phyloP scores from a whole-genome alignment of 169 alveolate genomes.

The Plasmodium chabaudi region DNA sequence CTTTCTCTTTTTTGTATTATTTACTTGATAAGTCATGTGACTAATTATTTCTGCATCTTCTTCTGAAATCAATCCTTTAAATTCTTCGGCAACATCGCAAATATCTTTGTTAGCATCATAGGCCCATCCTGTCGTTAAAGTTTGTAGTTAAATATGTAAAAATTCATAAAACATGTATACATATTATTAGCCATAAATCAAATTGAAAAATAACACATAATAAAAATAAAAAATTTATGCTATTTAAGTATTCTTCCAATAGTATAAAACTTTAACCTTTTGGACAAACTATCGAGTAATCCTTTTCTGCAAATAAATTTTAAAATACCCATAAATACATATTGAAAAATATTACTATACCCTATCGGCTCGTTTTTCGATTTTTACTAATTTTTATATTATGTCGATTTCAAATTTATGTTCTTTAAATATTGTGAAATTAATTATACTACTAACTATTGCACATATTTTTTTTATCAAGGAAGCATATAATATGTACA shows the following conservation, averaged over 20 bases:
- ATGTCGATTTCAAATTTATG: too few species aligned
- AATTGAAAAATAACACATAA: background rate
- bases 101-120: constrained; percentile 32
- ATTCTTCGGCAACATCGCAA: constrained; percentile 20
- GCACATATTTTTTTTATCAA: background rate
- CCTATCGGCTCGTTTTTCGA: too few species aligned
- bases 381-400: too few species aligned
- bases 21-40: constrained; percentile 64
- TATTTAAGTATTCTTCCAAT: background rate
- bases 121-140: constrained; percentile 52
- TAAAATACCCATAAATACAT: background rate
- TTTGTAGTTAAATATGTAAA: too few species aligned
- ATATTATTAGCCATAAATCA: background rate
- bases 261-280: constrained; percentile 36
- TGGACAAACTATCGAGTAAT: constrained; percentile 71
- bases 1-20: background rate
- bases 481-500: background rate
- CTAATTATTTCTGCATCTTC: constrained; percentile 60
- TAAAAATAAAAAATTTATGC: constrained; percentile 8
- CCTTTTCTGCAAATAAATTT: constrained; percentile 41
- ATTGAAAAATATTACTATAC: too few species aligned
- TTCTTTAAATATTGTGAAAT: too few species aligned
- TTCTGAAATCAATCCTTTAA: constrained; percentile 58
- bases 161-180: background rate
- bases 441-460: background rate